Evolutionary conservation across 768 basidiomycete genomes (phyloP), one percentile per base, ranked within the genome.

Genomic region (Scleroderma citrinum): DNA sequence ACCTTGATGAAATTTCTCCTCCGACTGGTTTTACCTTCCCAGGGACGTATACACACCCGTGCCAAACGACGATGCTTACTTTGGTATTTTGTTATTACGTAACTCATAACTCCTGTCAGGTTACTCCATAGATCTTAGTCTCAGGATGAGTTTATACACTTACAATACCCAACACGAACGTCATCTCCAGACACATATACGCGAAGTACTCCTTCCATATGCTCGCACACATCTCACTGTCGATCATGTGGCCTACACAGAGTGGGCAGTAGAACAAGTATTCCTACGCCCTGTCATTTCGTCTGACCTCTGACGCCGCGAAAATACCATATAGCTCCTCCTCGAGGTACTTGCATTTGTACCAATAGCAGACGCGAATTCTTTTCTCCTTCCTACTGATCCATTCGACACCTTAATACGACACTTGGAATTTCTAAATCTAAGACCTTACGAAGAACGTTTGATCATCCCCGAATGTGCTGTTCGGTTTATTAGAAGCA

Each of bases 171-270:
- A 29, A 8, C 34, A n/a, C 34, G 34, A 35, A 35, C 12, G 34
- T 35, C 34, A 6, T 35, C 12, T 35, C 34, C 34, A 35, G 40
- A 42, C 24, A 30, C 83, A 84, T 57, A 77, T 86, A 49, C 77
- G 72, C 35, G 64, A 72, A 31, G 61, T 83, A 24, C 70, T 86
- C 24, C 65, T 77, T 24, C 69, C 75, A 36, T 87, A 86, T 56
- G 74, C 69, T 7, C 70, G 70, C 31, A 63, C 59, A 16, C 76
- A 87, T 61, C 63, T 82, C 29, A 76, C 81, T 0, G 75, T 66
- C 47, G 72, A 83, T 58, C 76, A 85, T 58, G 63, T 79, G 38
- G 59, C 69, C 13, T 79, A 75, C 56, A 84, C 83, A 3, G 69
- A 77, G 51, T 60, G 66, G 48, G 69, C 72, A 2, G 75, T 79